Evolutionary conservation across 1,284 basidiomycete species (phyloP).

Genomic region (Ganoderma boninense): DNA sequence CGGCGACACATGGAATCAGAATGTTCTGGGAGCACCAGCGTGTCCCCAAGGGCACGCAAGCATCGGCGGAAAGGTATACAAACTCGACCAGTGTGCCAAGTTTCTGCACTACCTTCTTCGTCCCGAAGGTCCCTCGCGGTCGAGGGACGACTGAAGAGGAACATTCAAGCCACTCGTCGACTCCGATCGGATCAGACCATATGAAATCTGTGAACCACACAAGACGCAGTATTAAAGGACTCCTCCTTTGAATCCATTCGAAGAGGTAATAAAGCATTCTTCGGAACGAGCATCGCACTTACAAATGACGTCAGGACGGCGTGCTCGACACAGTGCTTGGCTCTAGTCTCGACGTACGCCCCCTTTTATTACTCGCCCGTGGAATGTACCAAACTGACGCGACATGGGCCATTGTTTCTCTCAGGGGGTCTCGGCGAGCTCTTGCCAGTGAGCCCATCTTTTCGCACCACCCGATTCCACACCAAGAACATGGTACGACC

Average conservation of each 20-base stretch:
- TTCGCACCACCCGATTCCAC: not conserved
- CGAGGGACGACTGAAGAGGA: not conserved
- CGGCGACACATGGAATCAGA: no score
- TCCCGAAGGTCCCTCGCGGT: conserved; percentile 1
- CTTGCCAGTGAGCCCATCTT: not conserved
- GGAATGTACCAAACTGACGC: not conserved
- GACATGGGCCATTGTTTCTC: not conserved
- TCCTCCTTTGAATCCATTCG: not conserved
- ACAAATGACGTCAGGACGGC: not conserved
- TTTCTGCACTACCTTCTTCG: conserved; percentile 14
- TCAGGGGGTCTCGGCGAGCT: not conserved
- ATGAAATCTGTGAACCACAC: not conserved
- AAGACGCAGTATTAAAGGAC: no score
- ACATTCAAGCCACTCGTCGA: not conserved
- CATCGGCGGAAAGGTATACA: not conserved
- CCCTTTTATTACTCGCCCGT: not conserved
- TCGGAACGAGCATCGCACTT: not conserved
- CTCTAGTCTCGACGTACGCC: conserved; percentile 1
- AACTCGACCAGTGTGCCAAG: conserved; percentile 17
- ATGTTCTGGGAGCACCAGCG: no score
- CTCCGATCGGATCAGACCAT: not conserved
- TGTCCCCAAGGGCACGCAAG: no score
- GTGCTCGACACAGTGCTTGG: not conserved
- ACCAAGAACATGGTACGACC: no score
- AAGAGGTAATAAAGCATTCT: not conserved